Percentiles rank a stretch among this genome's conserved stretches.
Conservation (phyloP, 257 asterid genomes). For the Salvia miltiorrhiza region DNA sequence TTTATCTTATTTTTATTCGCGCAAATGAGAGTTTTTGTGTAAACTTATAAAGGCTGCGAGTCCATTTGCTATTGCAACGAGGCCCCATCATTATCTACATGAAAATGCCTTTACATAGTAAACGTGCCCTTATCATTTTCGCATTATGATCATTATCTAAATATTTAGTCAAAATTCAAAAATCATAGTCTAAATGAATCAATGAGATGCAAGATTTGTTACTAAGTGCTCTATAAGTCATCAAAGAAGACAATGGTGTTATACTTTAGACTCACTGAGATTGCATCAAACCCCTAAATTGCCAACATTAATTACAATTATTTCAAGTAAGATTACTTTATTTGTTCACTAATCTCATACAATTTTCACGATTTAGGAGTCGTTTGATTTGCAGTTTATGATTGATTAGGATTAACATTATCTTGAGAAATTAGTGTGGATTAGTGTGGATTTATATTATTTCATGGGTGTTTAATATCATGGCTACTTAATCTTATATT, state of each 20-base stretch:
- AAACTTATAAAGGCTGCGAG: no score
- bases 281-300: neutral
- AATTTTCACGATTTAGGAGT: neutral
- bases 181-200: neutral
- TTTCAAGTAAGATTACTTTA: neutral
- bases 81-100: neutral
- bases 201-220: neutral
- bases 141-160: neutral
- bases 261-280: neutral
- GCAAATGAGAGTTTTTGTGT: no score
- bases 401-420: no score
- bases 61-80: neutral
- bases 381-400: no score
- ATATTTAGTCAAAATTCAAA: constrained; percentile 1
- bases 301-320: neutral
- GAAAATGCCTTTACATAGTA: neutral
- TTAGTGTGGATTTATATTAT: no score
- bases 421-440: no score
- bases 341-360: neutral
- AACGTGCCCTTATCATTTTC: neutral
- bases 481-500: no score
- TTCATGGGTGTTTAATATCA: no score
- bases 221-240: constrained; percentile 4
- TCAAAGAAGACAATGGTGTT: neutral
- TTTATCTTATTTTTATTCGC: no score